Evolutionary conservation across 495 filamentous ascomycete genomes (phyloP), one percentile per base, ranked within the genome.

Genomic region (Apodospora peruviana): DNA sequence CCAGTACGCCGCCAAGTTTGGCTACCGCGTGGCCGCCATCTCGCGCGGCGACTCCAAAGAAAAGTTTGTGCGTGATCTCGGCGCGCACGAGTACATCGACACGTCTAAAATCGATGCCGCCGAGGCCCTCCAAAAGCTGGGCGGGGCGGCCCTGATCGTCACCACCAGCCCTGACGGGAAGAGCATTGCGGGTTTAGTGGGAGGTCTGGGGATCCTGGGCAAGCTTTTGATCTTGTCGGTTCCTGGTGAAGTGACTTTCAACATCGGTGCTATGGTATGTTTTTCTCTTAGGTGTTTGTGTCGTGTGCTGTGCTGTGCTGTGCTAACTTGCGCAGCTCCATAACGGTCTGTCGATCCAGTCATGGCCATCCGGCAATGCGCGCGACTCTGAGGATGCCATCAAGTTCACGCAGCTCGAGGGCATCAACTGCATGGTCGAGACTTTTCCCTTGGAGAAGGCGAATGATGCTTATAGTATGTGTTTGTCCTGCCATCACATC

Each of bases 81-180:
- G 85, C 14, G 85, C 85, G 0, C 81, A 79, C 54, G 76, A 82
- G 42, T 87, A 86, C 63, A 73, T 88, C 55, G 81, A 88, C 62
- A 67, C 68, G 14, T 76, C 70, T 53, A 75, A 74, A 43, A 69
- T 71, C 19, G 77, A 85, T 48, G 58, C 69, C 1, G 73, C 64
- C 4, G 57, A 68, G 47, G 72, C 67, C 16, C 66, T 88, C 22
- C 63, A 76, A 61, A 69, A 67, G 24, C 47, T 87, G 19, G 83
- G 84, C 20, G 83, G 82, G 7, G 85, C 84, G 2, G 64, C 74
- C 1, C 54, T 85, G 45, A 75, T 87, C 44, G 74, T 87, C 10
- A 62, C 77, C 4, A 88, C 84, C n/a, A 81, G 77, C 4, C 83
- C 84, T 17, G 76, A 76, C 41, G 68, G 75, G 0, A 64, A 77